These are phyloP conservation scores for Candida golubevii DNA, from an alignment of 805 yeast genomes.

Conservation along the genomic window DNA sequence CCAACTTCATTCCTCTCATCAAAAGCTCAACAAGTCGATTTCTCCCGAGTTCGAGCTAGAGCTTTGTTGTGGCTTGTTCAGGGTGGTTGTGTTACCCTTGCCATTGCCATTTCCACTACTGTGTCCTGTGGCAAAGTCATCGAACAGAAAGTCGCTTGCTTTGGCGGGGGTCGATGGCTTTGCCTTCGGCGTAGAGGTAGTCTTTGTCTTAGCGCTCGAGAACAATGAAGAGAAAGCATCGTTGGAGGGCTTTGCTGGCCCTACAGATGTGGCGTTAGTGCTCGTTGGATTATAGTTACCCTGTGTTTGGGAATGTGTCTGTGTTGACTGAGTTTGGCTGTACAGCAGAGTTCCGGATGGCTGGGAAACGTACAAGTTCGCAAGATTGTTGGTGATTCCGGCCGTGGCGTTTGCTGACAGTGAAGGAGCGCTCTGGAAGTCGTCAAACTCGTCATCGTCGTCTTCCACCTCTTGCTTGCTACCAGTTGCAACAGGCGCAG, in stretches of 20 bases:
- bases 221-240: conserved; percentile 76
- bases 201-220: conserved; percentile 55
- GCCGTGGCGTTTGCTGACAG: conserved; percentile 18
- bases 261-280: conserved; percentile 26
- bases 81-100: not conserved
- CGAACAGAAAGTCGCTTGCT: conserved; percentile 28
- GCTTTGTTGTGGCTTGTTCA: conserved; percentile 6
- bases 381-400: conserved; percentile 21
- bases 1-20: conserved; percentile 1
- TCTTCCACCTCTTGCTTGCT: conserved; percentile 13
- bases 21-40: conserved; percentile 48
- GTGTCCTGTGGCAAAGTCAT: conserved; percentile 22
- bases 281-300: conserved; percentile 9
- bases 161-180: conserved; percentile 8
- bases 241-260: conserved; percentile 39
- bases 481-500: conserved; percentile 5
- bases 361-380: conserved; percentile 25
- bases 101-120: not conserved
- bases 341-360: conserved; percentile 4
- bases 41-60: conserved; percentile 27
- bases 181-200: conserved; percentile 9
- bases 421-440: conserved; percentile 68
- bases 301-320: conserved; percentile 7
- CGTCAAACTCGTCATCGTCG: conserved; percentile 75
- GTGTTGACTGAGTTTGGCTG: conserved; percentile 5